Conservation (phyloP, 2,329 filamentous ascomycete species). For the Akanthomyces uredinophilus region DNA sequence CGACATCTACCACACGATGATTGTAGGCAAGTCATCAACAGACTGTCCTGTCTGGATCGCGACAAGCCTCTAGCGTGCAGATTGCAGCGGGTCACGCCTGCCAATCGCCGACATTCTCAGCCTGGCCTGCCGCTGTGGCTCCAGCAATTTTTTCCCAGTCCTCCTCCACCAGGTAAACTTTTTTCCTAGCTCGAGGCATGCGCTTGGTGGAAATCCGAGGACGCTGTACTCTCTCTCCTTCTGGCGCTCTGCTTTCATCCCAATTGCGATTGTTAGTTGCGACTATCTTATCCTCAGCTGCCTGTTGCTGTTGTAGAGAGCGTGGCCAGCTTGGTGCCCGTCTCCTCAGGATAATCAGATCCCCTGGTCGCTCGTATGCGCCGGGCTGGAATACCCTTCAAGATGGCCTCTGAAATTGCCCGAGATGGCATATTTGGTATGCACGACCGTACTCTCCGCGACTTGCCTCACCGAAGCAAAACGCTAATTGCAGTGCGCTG, state of each 20-base stretch:
- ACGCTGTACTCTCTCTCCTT: not conserved
- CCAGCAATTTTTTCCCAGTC: not conserved
- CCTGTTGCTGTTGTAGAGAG: not conserved
- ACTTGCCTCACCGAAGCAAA: not conserved
- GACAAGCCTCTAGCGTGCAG: not conserved
- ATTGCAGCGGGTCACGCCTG: not conserved
- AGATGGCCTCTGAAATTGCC: conserved; percentile 49
- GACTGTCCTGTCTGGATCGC: not conserved
- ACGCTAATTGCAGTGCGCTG: not conserved
- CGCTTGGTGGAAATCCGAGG: not conserved
- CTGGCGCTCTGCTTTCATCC: not conserved
- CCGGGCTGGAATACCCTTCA: conserved; percentile 31
- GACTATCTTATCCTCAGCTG: not conserved
- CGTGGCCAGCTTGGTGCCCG: not conserved
- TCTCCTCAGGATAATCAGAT: not conserved
- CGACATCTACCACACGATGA: not conserved
- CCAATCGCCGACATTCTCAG: not conserved
- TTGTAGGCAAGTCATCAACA: no score
- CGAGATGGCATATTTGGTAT: conserved; percentile 56
- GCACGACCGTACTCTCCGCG: conserved; percentile 19
- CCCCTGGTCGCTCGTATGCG: conserved; percentile 23
- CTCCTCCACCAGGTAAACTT: not conserved
- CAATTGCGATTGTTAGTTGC: not conserved
- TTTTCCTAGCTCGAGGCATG: not conserved
- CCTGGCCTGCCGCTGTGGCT: not conserved